Evolutionary conservation across 1,284 basidiomycete genomes (phyloP), one percentile per base, ranked within the genome.

Genomic region (Trichosporon inkin): DNA sequence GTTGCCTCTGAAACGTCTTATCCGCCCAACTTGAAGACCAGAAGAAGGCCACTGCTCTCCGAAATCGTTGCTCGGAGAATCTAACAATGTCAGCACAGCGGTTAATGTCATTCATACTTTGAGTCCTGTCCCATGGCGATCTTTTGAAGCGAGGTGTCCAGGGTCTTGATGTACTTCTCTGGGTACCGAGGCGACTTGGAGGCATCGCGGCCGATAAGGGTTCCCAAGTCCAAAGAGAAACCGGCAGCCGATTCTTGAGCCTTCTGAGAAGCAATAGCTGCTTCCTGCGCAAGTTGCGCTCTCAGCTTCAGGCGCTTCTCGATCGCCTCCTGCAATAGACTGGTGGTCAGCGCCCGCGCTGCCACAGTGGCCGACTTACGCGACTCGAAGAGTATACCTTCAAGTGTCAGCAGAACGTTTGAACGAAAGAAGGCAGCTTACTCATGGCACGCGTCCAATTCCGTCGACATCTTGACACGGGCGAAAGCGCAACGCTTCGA

Each of bases 111-210:
- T 55, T 84, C 89, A 77, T 74, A 93, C 90, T 83, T 85, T 37
- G 87, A 75, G 74, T 95, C 91, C 77, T 87, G 88, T 1, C 90
- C 92, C 87, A 93, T 92, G 7, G 90, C 90, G 67, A 96, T 92
- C 66, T 86, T 85, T 79, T 93, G 88, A 72, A 96, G 77, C 74
- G 87, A 89, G 74, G 86, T 84, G 73, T 95, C 92, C 64, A 97
- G 78, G 7, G 88, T 86, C 77, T 92, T 95, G 63, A 96, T 75
- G 62, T 95, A 80, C 76, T 92, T 92, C 78, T 96, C 92, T 0
- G 93, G 92, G 73, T 93, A 95, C 71, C 90, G 90, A 68, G 90
- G 88, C 60, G 85, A 88, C 80, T 89, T 91, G 10, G 60, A 53
- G 2, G 58, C 58, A 47, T 75, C 73, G 7, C 71, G 60, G 6